Conservation (phyloP, 2,329 filamentous ascomycete species). For the Ophiocordyceps australis region DNA sequence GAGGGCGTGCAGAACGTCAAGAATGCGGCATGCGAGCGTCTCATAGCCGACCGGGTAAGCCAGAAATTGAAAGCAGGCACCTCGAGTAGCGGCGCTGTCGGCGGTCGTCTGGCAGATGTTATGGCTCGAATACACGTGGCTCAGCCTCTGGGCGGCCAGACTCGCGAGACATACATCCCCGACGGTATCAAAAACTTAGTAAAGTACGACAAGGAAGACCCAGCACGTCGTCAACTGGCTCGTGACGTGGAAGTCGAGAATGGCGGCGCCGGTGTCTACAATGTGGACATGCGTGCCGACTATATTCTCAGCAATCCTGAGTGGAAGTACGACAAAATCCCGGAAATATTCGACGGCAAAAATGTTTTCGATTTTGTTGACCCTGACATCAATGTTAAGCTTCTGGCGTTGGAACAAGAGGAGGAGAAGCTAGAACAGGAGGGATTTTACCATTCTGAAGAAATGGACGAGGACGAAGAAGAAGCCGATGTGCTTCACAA, state of each 20-base stretch:
- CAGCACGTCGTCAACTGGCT: conserved; percentile 64
- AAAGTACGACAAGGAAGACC: conserved; percentile 84
- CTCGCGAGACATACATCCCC: conserved; percentile 72
- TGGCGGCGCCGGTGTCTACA: conserved; percentile 90
- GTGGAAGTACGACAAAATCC: conserved; percentile 94
- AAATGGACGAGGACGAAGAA: conserved; percentile 69
- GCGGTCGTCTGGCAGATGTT: conserved; percentile 73
- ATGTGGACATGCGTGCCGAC: conserved; percentile 75
- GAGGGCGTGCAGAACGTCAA: conserved; percentile 91
- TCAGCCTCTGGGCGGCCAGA: conserved; percentile 67
- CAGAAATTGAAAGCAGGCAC: conserved; percentile 93
- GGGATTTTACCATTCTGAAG: conserved; percentile 82
- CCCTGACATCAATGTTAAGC: conserved; percentile 86
- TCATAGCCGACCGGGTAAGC: conserved; percentile 82
- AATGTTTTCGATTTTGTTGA: conserved; percentile 97
- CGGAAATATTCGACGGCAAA: conserved; percentile 85
- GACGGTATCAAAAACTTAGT: conserved; percentile 62
- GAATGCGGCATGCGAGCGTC: conserved; percentile 81
- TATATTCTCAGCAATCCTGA: conserved; percentile 76
- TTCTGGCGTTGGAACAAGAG: conserved; percentile 82
- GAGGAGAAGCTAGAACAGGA: conserved; percentile 84
- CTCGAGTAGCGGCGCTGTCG: conserved; percentile 54
- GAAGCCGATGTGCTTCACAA: conserved; percentile 79
- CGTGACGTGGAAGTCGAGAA: conserved; percentile 82
- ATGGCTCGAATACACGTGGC: conserved; percentile 93